Evolutionary conservation across 108 stramenopile genomes (phyloP).

Genomic region (Cylindrotheca closterium): DNA sequence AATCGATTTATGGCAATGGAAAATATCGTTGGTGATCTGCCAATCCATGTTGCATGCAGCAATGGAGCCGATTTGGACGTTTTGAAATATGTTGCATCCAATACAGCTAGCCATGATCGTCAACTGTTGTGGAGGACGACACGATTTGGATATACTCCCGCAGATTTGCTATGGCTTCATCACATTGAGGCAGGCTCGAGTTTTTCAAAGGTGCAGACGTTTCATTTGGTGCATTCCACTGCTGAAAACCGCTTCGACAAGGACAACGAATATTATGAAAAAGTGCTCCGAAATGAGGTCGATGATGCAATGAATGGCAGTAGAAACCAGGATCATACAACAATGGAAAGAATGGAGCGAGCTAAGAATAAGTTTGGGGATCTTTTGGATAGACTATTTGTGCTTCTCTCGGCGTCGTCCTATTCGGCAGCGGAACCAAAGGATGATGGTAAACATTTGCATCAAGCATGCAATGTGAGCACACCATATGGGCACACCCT

Average conservation of each 20-base stretch:
- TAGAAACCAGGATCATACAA: not conserved
- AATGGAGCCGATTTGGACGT: conserved; percentile 28
- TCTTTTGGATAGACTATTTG: conserved; percentile 23
- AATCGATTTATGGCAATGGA: conserved; percentile 13
- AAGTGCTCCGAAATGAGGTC: conserved; percentile 38
- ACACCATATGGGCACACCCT: conserved; percentile 9
- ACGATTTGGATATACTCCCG: conserved; percentile 36
- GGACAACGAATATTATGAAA: conserved; percentile 30
- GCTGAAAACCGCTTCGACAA: conserved; percentile 3
- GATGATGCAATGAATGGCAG: conserved; percentile 11
- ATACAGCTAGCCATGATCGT: not conserved
- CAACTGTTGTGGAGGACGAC: conserved; percentile 33
- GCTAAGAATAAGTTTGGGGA: conserved; percentile 20
- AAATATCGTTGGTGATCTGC: conserved; percentile 40
- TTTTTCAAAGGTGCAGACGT: conserved; percentile 11
- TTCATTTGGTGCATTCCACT: not conserved
- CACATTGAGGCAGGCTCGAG: conserved; percentile 33
- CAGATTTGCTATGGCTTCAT: conserved; percentile 50
- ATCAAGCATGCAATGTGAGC: conserved; percentile 16
- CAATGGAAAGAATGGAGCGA: not conserved
- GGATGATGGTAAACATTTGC: conserved; percentile 5
- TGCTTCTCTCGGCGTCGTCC: conserved; percentile 24
- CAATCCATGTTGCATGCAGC: conserved; percentile 42
- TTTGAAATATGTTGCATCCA: conserved; percentile 12
- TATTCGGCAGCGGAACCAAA: not conserved